Base-by-base conservation (phyloP, 169 alveolate genomes). In the Cyclospora cayetanensis region DNA sequence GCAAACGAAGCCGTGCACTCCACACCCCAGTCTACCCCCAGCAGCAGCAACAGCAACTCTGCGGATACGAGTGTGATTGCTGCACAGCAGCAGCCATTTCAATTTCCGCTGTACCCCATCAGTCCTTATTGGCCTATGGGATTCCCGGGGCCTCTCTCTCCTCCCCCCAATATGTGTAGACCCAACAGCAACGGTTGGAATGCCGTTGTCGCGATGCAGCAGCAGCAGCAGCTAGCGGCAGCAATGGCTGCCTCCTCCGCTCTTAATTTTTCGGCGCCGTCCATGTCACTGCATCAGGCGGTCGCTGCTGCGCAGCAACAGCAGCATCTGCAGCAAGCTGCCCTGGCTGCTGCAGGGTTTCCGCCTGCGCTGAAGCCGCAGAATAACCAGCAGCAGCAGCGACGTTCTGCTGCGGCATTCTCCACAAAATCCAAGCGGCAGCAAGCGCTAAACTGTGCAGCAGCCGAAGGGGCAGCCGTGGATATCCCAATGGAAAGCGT, bases 111-210 rank as follows among this genome's bases (percentile, higher is more conserved):
- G 1, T 66, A 29, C 46, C 41, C 79, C 4, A 25, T 66, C 4
- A 66, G 34, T 43, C 46, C 79, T 9, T 66, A 66, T 31, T 66
- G 79, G 79, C 79, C 79, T 29, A 1, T 66, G 43, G 79, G 79
- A 18, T 29, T 66, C 2, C 79, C 79, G 35, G 79, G 79, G 79
- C 79, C 79, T 18, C 79, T 66, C 25, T 66, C 79, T 37, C 79
- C 79, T 0, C 79, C 79, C 0, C 25, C 79, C 3, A 66, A 25
- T 29, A 31, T 25, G 1, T 27, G 41, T 43, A 66, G 39, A 66
- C 46, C 34, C 9, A 66, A 31, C 39, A 35, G 79, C 43, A 66
- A 22, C 63, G 22, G 22, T n/a, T 50, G 63, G 63, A 50, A 50
- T 50, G 1, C 22, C 22, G 63, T n/a, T 50, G 63, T n/a, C 22